phyloP scores from a whole-genome alignment of 768 basidiomycete genomes.

The Tephrocybe sp. region DNA sequence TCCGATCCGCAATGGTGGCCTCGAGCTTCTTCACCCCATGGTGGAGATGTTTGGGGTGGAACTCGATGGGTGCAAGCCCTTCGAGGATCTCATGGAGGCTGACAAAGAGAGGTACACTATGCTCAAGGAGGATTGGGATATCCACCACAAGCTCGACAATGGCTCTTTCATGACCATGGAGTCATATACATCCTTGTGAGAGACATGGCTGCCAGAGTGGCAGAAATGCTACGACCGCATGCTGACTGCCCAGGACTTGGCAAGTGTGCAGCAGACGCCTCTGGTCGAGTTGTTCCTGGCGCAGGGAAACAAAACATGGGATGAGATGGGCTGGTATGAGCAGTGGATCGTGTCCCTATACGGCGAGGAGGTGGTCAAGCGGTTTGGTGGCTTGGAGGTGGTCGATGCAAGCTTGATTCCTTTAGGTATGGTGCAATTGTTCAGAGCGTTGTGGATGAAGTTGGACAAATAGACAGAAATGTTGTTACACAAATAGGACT shows the following conservation, averaged over 20 bases:
- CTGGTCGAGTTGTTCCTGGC: constrained; percentile 2
- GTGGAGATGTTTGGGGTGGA: constrained; percentile 34
- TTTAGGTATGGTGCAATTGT: constrained; percentile 40
- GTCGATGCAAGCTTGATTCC: constrained; percentile 41
- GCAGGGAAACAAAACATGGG: constrained; percentile 6
- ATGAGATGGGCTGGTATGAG: constrained; percentile 27
- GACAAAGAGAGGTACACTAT: constrained; percentile 25
- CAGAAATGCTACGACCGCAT: constrained; percentile 6
- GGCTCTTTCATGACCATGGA: constrained; percentile 15
- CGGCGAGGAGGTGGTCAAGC: constrained; percentile 37
- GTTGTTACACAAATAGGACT: too few species aligned
- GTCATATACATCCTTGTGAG: constrained; percentile 13
- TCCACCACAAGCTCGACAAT: not conserved
- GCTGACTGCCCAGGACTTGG: not conserved
- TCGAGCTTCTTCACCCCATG: constrained; percentile 34
- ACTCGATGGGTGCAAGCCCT: constrained; percentile 12
- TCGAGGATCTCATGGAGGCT: constrained; percentile 20
- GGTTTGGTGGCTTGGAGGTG: constrained; percentile 38
- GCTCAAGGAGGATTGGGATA: constrained; percentile 26
- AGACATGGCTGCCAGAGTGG: constrained; percentile 16
- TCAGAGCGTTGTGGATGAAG: constrained; percentile 32
- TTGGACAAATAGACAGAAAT: constrained; percentile 26
- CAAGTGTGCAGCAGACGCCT: constrained; percentile 4
- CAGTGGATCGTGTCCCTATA: constrained; percentile 38
- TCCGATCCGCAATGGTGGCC: constrained; percentile 27